Base-by-base conservation (phyloP, 257 asterid genomes). In the Fraxinus americana region DNA sequence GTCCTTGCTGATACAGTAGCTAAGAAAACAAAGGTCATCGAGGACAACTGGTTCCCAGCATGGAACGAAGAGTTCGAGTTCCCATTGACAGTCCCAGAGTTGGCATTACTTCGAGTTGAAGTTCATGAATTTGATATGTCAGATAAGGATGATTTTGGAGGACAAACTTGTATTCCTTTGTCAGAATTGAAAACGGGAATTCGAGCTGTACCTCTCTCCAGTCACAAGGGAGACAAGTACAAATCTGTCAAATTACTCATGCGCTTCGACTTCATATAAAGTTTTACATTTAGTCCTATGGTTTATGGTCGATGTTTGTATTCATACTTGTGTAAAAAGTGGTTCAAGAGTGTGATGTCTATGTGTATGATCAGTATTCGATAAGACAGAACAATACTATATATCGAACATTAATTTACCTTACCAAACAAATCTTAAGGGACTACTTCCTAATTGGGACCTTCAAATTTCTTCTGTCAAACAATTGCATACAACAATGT, bases 81-180 rank as follows among this genome's bases (percentile, higher is more conserved):
- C 78, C 85, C 80, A 11, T 77, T 91, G 72, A 83, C 88, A 17
- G 88, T 90, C 78, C 97, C 97, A 14, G 89, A 93, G 83, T 68
- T 93, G 35, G 98, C 97, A 61, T 79, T 93, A 79, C 90, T 93
- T 34, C 90, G 98, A 34, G 70, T 93, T 5, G 97, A 93, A 84
- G 96, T 93, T 21, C 97, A 89, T n/a, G 98, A 93, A 74, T 91
- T 88, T 23, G 98, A 93, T 67, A 73, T 86, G 75, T 77, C 96
- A 0, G 98, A 82, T 77, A 89, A 87, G 72, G 98, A 93, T 77
- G 98, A 93, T 83, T 93, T 93, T 74, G 98, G 93, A 12, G 98
- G 98, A 19, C 98, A 93, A 83, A 93, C 96, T 70, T 91, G 94
- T 82, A 87, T 93, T 78, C 97, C 98, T 13, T 86, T 93, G 61